Evolutionary conservation across 2,329 filamentous ascomycete species (phyloP), one percentile per base, ranked within the genome.

Genomic region (Leptosphaerulina australis): DNA sequence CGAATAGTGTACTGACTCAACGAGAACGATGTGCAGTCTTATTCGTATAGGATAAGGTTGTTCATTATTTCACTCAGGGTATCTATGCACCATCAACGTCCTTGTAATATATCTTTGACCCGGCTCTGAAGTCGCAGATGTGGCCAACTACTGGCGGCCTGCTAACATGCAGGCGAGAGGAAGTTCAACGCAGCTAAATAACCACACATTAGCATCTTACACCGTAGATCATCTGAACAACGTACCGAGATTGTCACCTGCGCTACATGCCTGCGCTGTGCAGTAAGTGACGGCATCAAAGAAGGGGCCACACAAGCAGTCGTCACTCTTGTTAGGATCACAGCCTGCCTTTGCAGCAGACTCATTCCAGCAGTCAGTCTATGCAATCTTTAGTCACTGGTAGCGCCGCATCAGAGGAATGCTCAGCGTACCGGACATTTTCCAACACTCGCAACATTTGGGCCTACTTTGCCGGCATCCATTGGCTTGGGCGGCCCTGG

Each of bases 331-430:
- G 18, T 69, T 67, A 3, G 69, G 69, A 37, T 72, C 66, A 44
- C 69, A 72, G 3, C 43, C 48, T 21, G 63, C 65, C 26, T 53
- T 37, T 22, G 43, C 60, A 15, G 62, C 68, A 4, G 60, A 61
- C 50, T 69, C 62, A 30, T 71, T 69, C 68, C 68, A 72, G 49
- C 69, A 72, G 24, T 67, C 58, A 44, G 53, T 55, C 69, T 71
- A 34, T 22, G 20, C 9, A 5, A 28, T 45, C 2, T 37, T 59
- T 22, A 64, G 55, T 14, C 12, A 20, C 9, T 14, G 14, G n/a
- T 8, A 18, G 24, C 15, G 1, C 2, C 4, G 18, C 22, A 21
- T 21, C 15, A 37, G 12, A 30, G n/a, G 12, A 11, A 36, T 35
- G 22, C 20, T 22, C 10, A 11, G 48, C 62, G 22, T 62, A 70